These are phyloP conservation scores for Globisporangium carolinianum DNA, from an alignment of 352 stramenopile species.

Conservation along the genomic window DNA sequence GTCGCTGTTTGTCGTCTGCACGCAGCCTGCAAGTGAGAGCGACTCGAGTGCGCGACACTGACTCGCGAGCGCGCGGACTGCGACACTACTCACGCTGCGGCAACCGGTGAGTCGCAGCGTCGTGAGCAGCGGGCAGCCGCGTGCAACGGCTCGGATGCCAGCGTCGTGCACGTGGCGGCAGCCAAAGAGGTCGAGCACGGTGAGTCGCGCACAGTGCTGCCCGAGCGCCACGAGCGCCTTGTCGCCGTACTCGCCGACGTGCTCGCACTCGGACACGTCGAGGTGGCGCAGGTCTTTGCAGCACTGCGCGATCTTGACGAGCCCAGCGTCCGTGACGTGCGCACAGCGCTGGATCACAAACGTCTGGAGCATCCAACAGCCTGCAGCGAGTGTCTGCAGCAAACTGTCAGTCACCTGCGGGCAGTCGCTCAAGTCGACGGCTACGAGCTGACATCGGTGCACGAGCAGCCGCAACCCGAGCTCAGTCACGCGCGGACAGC, in stretches of 20 bases:
- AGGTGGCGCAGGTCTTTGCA: conserved; percentile 75
- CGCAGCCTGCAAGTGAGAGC: conserved; percentile 80
- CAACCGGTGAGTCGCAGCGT: conserved; percentile 87
- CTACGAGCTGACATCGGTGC: conserved; percentile 77
- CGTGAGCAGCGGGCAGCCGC: conserved; percentile 77
- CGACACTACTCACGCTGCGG: conserved; percentile 65
- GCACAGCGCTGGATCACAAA: conserved; percentile 81
- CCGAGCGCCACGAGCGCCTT: conserved; percentile 88
- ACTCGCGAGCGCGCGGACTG: conserved; percentile 63
- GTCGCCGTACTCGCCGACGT: conserved; percentile 89
- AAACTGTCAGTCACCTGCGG: conserved; percentile 75
- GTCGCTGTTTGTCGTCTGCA: conserved; percentile 76
- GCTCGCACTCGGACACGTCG: conserved; percentile 82
- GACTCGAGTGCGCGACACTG: conserved; percentile 61
- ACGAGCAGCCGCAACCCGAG: conserved; percentile 85
- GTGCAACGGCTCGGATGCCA: conserved; percentile 73
- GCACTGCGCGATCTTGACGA: conserved; percentile 85
- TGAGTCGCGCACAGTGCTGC: conserved; percentile 65
- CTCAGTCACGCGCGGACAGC: conserved; percentile 80
- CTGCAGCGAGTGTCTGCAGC: conserved; percentile 81
- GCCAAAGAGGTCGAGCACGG: conserved; percentile 77
- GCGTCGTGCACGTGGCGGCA: conserved; percentile 84
- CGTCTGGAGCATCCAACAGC: conserved; percentile 79
- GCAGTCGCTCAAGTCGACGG: conserved; percentile 84
- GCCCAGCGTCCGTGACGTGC: conserved; percentile 71